Evolutionary conservation across 2,329 filamentous ascomycete species (phyloP).

Genomic region (Trichothecium sympodiale): DNA sequence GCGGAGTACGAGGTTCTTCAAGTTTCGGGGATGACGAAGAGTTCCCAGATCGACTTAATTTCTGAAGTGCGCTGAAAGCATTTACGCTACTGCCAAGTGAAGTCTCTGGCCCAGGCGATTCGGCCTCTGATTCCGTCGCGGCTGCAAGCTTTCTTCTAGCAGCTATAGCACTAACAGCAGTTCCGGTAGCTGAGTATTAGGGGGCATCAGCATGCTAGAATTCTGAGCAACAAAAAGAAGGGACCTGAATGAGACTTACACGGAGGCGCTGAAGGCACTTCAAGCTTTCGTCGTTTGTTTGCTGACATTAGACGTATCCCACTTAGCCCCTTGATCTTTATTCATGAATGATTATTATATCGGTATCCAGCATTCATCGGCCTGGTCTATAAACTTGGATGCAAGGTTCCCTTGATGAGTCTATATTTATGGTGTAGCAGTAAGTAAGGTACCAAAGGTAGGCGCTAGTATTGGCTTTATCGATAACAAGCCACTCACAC

Average conservation of each 20-base stretch:
- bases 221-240: neutral
- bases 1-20: too few relatives aligned
- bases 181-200: conserved; percentile 12
- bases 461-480: too few relatives aligned
- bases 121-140: conserved; percentile 2
- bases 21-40: neutral
- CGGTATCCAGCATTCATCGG: too few relatives aligned
- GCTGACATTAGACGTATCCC: conserved; percentile 5
- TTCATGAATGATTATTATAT: too few relatives aligned
- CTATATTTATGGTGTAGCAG: too few relatives aligned
- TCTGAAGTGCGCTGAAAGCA: conserved; percentile 6
- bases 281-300: conserved; percentile 18
- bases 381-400: too few relatives aligned
- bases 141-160: conserved; percentile 18
- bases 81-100: conserved; percentile 3
- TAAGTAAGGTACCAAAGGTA: too few relatives aligned
- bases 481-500: conserved; percentile 10
- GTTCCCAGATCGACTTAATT: conserved; percentile 4
- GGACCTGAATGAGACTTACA: conserved; percentile 13
- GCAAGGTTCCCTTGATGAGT: too few relatives aligned
- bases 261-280: conserved; percentile 15
- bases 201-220: neutral
- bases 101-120: conserved; percentile 3
- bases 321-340: too few relatives aligned
- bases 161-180: conserved; percentile 25